Evolutionary conservation across 148 eudicot genomes (phyloP).

Genomic region (Rhododendron ferrugineum): DNA sequence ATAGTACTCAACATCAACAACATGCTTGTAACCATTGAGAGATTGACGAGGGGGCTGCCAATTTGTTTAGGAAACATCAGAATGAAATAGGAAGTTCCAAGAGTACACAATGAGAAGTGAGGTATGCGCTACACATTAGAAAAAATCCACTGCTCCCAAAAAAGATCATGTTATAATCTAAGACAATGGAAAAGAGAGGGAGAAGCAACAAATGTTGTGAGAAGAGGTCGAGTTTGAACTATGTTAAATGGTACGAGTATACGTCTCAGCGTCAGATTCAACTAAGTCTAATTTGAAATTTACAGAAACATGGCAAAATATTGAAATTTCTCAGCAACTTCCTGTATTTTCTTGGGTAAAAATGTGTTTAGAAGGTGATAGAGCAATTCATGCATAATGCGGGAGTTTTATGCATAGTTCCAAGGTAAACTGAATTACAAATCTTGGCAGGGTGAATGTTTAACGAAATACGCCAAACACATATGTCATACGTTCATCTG

Average conservation of each 20-base stretch:
- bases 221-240: not conserved
- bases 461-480: not conserved
- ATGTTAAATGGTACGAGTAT: not conserved
- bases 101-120: not conserved
- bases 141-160: not conserved
- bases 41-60: conserved; percentile 72
- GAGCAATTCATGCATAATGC: not conserved
- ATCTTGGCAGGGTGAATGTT: not conserved
- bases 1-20: conserved; percentile 80
- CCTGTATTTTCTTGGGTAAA: not conserved
- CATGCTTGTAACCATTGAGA: conserved; percentile 91
- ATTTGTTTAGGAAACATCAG: conserved; percentile 11
- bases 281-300: not conserved
- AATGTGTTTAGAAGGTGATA: not conserved
- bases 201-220: not conserved
- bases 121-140: not conserved
- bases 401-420: not conserved
- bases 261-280: not conserved
- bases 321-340: not conserved
- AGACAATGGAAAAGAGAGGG: not conserved
- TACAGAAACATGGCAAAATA: not conserved
- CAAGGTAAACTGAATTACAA: not conserved
- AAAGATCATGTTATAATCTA: not conserved
- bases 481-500: not conserved
- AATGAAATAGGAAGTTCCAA: not conserved